These are phyloP conservation scores for Candida fluviatilis DNA, from an alignment of 805 yeast species.

Conservation along the genomic window DNA sequence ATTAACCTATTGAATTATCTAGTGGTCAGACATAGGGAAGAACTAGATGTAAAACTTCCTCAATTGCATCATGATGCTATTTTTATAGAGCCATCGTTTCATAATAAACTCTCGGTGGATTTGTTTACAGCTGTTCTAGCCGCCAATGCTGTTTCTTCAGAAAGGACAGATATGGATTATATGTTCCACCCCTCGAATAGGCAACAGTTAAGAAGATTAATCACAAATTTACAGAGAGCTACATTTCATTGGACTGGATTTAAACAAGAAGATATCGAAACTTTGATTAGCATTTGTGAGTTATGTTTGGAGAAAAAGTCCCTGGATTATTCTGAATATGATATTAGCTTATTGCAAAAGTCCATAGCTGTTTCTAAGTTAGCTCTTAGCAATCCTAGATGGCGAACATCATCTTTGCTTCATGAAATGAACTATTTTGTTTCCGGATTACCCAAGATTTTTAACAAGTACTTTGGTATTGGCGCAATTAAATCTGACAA, in stretches of 20 bases:
- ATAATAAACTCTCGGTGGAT: conserved; percentile 58
- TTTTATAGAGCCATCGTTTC: conserved; percentile 57
- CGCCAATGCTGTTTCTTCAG: conserved; percentile 70
- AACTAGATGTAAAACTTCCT: conserved; percentile 53
- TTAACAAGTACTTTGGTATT: conserved; percentile 40
- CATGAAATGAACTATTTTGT: conserved; percentile 67
- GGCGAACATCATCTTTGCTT: conserved; percentile 54
- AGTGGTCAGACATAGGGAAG: conserved; percentile 60
- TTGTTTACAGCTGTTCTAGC: conserved; percentile 65
- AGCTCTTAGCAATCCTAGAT: conserved; percentile 49
- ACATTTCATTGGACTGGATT: conserved; percentile 79
- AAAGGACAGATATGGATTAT: conserved; percentile 60
- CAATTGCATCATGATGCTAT: conserved; percentile 56
- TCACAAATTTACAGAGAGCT: conserved; percentile 59
- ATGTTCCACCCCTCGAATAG: conserved; percentile 65
- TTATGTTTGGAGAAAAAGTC: conserved; percentile 37
- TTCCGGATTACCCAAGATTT: conserved; percentile 38
- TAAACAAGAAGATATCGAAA: conserved; percentile 52
- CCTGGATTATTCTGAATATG: conserved; percentile 31
- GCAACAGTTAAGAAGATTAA: conserved; percentile 49
- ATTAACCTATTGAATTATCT: conserved; percentile 41
- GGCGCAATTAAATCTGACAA: conserved; percentile 27
- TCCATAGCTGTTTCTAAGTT: conserved; percentile 43
- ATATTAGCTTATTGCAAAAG: conserved; percentile 36
- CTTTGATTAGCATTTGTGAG: conserved; percentile 46